Base-by-base conservation (phyloP, 805 yeast species). In the Suhomyces kilbournensis region DNA sequence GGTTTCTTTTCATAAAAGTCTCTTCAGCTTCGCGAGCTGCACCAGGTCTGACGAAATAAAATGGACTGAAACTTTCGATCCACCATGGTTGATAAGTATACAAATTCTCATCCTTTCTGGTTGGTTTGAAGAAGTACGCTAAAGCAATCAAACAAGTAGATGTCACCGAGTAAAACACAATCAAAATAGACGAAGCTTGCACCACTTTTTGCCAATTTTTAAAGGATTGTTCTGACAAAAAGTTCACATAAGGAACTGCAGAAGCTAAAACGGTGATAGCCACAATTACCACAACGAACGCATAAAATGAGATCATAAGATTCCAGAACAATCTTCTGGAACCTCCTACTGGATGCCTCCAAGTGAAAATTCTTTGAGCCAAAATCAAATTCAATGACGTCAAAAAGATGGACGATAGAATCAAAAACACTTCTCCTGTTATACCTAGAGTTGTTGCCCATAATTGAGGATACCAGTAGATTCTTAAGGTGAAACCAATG, bases 311-410 rank as follows among this genome's bases (percentile, higher is more conserved):
- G 44, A 76, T 62, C 85, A 86, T 80, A 26, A 69, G 48, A 32
- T 54, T 54, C 80, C 84, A 80, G 60, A 86, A 82, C 34, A 71
- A 53, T 51, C 66, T 70, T 43, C 78, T 65, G 19, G 81, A 75
- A 39, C 91, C 92, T 9, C 83, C 77, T 48, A 81, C 83, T 7
- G 93, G 92, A 63, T 87, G 92, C 64, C 85, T 75, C 88, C 90
- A 85, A 5, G 90, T 84, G 67, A 85, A 85, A 20, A 86, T 71
- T 64, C 93, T 79, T 64, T 86, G 91, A 3, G 89, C 89, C 49
- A 87, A 68, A 20, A 85, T 78, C 65, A 85, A 73, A 62, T 84
- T 84, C 60, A 83, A 74, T 3, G 86, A 77, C 30, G 82, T 81
- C 44, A 86, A 63, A 25, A 82, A 62, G n/a, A 84, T 79, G 15